Conservation (phyloP, 306 rosid genomes). For the Vachellia pachyceras region DNA sequence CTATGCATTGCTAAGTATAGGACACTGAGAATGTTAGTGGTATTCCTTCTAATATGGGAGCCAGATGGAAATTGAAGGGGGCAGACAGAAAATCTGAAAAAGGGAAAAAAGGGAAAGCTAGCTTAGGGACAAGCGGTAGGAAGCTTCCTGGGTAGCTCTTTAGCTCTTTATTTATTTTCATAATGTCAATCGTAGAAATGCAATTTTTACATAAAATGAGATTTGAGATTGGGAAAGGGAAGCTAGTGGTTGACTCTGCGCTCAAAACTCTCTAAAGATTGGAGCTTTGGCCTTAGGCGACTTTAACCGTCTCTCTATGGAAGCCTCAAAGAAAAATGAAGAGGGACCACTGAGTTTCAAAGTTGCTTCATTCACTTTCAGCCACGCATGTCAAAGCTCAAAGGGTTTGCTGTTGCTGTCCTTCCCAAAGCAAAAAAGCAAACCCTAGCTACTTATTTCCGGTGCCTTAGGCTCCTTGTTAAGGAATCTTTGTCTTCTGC, state of each 20-base stretch:
- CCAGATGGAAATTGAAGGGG: conserved; percentile 7
- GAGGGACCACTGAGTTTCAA: conserved; percentile 45
- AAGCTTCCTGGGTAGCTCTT: conserved; percentile 63
- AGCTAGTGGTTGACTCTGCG: conserved; percentile 56
- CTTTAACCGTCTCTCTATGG: conserved; percentile 44
- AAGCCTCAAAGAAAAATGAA: conserved; percentile 62
- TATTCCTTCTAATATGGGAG: conserved; percentile 38
- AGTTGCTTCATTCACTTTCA: conserved; percentile 24
- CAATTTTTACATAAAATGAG: not conserved
- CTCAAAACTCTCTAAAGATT: not conserved
- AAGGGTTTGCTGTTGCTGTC: conserved; percentile 44
- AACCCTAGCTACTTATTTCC: not conserved
- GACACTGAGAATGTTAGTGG: conserved; percentile 17
- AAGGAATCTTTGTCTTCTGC: conserved; percentile 57
- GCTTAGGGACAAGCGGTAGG: conserved; percentile 43
- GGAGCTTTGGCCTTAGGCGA: conserved; percentile 51
- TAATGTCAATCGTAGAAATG: conserved; percentile 18
- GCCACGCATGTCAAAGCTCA: conserved; percentile 3
- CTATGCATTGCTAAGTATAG: conserved; percentile 11
- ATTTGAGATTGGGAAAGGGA: conserved; percentile 8
- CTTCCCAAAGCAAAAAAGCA: conserved; percentile 40
- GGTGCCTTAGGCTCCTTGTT: too few species aligned
- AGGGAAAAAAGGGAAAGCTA: conserved; percentile 35
- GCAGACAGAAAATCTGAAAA: conserved; percentile 19
- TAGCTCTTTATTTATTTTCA: conserved; percentile 26